Conservation (phyloP, 2,329 filamentous ascomycete species). For the Hymenoscyphus linearis region DNA sequence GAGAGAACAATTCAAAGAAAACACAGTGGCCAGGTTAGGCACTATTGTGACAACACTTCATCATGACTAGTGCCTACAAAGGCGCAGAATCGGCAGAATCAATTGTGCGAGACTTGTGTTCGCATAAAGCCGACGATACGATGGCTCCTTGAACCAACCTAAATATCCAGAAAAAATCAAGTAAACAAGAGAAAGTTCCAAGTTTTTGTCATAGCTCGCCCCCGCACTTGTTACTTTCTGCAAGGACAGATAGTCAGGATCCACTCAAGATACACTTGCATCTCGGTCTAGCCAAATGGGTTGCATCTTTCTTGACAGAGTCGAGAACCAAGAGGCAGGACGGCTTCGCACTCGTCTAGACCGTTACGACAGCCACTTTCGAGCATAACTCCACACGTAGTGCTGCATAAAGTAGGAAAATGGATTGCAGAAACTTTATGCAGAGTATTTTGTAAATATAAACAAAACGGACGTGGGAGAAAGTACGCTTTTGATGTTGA, state of each 20-base stretch:
- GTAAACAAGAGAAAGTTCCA: background rate
- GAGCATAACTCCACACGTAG: constrained; percentile 2
- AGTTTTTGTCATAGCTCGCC: background rate
- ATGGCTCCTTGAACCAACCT: background rate
- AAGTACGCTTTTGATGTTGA: background rate
- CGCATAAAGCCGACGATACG: background rate
- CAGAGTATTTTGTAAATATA: background rate
- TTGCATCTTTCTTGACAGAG: background rate
- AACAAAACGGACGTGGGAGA: background rate
- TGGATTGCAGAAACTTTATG: constrained; percentile 6
- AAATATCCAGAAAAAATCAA: background rate
- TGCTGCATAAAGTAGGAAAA: constrained; percentile 1
- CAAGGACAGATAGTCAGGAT: background rate
- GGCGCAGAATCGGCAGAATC: background rate
- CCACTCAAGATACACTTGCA: constrained; percentile 1
- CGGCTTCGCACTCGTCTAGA: background rate
- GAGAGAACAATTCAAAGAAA: background rate
- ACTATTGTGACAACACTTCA: background rate
- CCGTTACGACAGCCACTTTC: constrained; percentile 2
- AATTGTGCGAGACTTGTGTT: background rate
- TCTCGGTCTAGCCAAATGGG: background rate
- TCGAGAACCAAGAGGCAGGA: background rate
- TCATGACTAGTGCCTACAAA: background rate
- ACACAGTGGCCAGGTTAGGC: background rate
- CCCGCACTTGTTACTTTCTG: background rate